These are phyloP conservation scores for Stropharia rugosoannulata DNA, from an alignment of 768 basidiomycete genomes.

Conservation along the genomic window DNA sequence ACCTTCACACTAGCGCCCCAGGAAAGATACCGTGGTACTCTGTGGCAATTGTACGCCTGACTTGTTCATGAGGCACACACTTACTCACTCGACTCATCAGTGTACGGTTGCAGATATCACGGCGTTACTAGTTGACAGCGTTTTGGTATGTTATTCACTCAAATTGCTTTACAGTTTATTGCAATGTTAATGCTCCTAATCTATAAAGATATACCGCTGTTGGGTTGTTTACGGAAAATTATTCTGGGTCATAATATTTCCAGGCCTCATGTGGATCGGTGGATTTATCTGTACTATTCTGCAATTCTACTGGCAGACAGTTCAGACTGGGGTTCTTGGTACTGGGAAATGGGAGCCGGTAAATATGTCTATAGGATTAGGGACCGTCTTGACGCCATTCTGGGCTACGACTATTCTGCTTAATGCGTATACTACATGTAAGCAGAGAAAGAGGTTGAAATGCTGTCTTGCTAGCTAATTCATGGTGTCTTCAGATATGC, in stretches of 20 bases:
- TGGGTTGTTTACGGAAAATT: neutral
- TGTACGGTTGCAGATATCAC: conserved; percentile 1
- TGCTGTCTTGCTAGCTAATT: neutral
- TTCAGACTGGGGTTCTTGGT: neutral
- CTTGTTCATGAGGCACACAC: neutral
- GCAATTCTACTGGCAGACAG: conserved; percentile 4
- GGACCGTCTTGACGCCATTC: conserved; percentile 2
- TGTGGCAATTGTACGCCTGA: neutral
- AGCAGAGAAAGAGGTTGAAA: neutral
- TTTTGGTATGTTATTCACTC: neutral
- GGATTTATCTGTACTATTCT: neutral
- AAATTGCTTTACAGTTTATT: neutral
- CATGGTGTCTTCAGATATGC: neutral
- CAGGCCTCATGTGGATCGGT: neutral
- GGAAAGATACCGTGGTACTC: conserved; percentile 1
- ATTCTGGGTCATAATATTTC: neutral
- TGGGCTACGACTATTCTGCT: conserved; percentile 1
- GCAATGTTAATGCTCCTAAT: neutral
- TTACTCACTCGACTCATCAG: neutral
- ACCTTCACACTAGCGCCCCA: neutral
- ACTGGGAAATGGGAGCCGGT: neutral
- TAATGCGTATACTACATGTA: conserved; percentile 3
- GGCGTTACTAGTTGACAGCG: neutral
- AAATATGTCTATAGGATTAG: conserved; percentile 1
- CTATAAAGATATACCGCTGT: neutral